Evolutionary conservation across 345 rosid genomes (phyloP), one percentile per base, ranked within the genome.

Genomic region (Syzygium aromaticum): DNA sequence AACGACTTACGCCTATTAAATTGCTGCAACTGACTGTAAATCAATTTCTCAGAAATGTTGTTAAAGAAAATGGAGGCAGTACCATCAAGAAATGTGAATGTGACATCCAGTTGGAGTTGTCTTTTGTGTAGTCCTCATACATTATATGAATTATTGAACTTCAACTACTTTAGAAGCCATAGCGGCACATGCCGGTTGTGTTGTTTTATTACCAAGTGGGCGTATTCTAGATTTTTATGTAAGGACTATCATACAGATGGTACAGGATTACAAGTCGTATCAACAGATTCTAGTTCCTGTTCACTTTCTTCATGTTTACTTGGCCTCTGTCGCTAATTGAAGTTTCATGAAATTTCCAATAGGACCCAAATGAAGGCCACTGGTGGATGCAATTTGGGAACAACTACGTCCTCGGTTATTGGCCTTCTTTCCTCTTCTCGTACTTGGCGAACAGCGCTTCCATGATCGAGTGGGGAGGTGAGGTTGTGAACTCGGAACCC

Each of bases 301-400:
- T 27, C 27, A 52, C 49, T 73, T 51, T 23, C 49, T 6, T 51
- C 59, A 25, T 59, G 67, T 19, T 54, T 56, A 22, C 52, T 64
- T 52, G 17, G 6, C 46, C 25, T 67, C 80, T 19, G 46, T 33
- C 9, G 38, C 13, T 4, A 73, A 73, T 33, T 73, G 49, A 73
- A 73, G 80, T 33, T 8, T 1, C 25, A 57, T 83, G 57, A 51
- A 16, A 27, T 84, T 51, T 51, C 4, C 85, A 80, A 86, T 86
- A 98, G 98, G 99, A 98, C 92, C 99, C 99, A 2, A 95, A 95
- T 52, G 98, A 94, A 89, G 99, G 99, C 84, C 99, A 98, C 84
- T 98, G 98, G 99, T 96, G 99, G 99, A 95, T 98, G 99, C 99
- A 96, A 77, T 98, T 98, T 86, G 99, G 99, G 10, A 96, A 94